Base-by-base conservation (phyloP, 371 early-diverging fungal genomes). In the Mucor piriformis region DNA sequence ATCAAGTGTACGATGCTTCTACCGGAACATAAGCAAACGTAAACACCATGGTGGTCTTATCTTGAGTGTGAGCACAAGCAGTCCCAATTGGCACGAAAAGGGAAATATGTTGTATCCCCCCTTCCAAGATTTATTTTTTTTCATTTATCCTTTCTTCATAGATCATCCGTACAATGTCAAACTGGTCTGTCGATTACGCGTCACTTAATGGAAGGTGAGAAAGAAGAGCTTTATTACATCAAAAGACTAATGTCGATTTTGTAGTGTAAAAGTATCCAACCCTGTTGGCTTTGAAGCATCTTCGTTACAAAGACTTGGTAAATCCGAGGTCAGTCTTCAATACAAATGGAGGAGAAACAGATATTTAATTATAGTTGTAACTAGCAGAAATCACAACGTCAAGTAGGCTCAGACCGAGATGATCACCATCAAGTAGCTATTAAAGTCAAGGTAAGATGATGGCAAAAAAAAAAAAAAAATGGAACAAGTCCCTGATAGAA, bases 221-320 rank as follows among this genome's bases (percentile, higher is more conserved):
- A 64, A 18, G 25, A 35, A 27, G 27, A 50, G 11, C 6, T 40
- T 49, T 44, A 38, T 49, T 59, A 44, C 29, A 27, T 13, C 6
- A 16, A 3, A 49, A 48, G 11, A 29, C 15, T 11, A 7, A 8
- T 25, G 11, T 25, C 5, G 3, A 21, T 25, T 16, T 23, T 43
- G 13, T 47, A 67, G 61, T 27, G 42, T 42, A 21, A 71, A 68
- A 35, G 21, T 74, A 13, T 51, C 75, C 16, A 67, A 66, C 47
- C 79, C 79, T 18, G 50, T 71, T 32, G 79, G 75, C 2, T 78
- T 65, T 38, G 71, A 74, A 56, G 56, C 73, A 29, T 63, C 65
- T 20, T 67, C 69, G 1, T 61, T 73, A 18, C 56, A 66, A 47
- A 65, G 59, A 46, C 48, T 55, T 33, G 29, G 55, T 11, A 73